Evolutionary conservation across 257 asterid species (phyloP).

Genomic region (Schizonepeta tenuifolia): DNA sequence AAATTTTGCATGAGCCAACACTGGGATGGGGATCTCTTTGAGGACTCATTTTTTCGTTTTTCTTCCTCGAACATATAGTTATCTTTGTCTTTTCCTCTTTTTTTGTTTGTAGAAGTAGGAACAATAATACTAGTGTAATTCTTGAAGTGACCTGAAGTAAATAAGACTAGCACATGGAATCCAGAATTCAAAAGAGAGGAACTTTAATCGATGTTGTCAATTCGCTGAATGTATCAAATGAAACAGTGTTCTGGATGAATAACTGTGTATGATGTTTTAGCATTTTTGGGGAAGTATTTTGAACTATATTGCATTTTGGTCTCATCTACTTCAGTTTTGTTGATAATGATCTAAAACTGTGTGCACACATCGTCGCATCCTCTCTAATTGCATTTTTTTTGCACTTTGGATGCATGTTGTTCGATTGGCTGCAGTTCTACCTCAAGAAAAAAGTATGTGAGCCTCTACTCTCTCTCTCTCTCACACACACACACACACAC

Average conservation of each 20-base stretch:
- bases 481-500: background rate
- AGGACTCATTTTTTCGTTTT: background rate
- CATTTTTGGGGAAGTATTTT: slow-evolving; percentile 21
- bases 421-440: slow-evolving; percentile 74
- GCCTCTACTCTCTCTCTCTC: slow-evolving; percentile 27
- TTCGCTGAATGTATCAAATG: slow-evolving; percentile 16
- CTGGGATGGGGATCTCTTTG: background rate
- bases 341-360: slow-evolving; percentile 28
- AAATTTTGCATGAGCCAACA: slow-evolving; percentile 2
- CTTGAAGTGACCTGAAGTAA: slow-evolving; percentile 9
- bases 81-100: background rate
- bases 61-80: background rate
- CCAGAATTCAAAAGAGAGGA: slow-evolving; percentile 14
- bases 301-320: slow-evolving; percentile 7
- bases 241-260: slow-evolving; percentile 17
- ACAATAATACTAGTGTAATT: background rate
- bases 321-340: slow-evolving; percentile 10
- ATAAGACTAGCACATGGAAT: slow-evolving; percentile 15
- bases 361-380: slow-evolving; percentile 33
- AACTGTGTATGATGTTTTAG: slow-evolving; percentile 18
- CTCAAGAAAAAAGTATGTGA: slow-evolving; percentile 84
- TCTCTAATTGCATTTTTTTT: slow-evolving; percentile 38
- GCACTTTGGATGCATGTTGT: slow-evolving; percentile 56
- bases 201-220: background rate
- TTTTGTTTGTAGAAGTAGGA: background rate